phyloP scores from a whole-genome alignment of 495 filamentous ascomycete genomes.

The Filosporella fistucella region DNA sequence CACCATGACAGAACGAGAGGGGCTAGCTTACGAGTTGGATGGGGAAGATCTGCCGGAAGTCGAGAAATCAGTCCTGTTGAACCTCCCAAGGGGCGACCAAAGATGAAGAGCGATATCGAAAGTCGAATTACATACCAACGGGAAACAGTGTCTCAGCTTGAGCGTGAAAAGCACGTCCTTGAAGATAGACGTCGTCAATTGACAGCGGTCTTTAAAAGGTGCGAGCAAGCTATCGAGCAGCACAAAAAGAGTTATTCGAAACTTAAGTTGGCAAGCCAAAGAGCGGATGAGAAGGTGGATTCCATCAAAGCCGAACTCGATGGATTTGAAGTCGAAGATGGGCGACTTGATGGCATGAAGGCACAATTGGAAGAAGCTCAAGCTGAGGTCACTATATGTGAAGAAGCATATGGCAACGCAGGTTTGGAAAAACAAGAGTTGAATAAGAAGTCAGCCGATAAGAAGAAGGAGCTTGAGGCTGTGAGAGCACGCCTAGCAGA shows the following conservation, averaged over 20 bases:
- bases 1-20: constrained; percentile 53
- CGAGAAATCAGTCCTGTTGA: constrained; percentile 6
- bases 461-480: constrained; percentile 35
- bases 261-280: constrained; percentile 51
- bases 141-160: constrained; percentile 36
- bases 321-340: constrained; percentile 53
- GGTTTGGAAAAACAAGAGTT: constrained; percentile 44
- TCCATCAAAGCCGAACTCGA: constrained; percentile 58
- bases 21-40: constrained; percentile 60
- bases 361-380: constrained; percentile 35
- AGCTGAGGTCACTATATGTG: constrained; percentile 38
- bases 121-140: constrained; percentile 55
- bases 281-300: constrained; percentile 51
- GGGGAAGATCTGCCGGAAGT: constrained; percentile 30
- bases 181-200: constrained; percentile 15
- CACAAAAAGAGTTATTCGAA: constrained; percentile 42
- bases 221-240: constrained; percentile 35
- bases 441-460: constrained; percentile 35
- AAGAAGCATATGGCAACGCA: constrained; percentile 48
- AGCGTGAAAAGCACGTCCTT: constrained; percentile 30
- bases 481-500: constrained; percentile 36
- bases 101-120: constrained; percentile 78
- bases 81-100: constrained; percentile 34
- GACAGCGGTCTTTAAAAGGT: constrained; percentile 22
- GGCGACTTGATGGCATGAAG: constrained; percentile 55